Percentiles rank a stretch among this genome's conserved stretches.
These are phyloP conservation scores for Ciborinia camelliae DNA, from an alignment of 2,329 filamentous ascomycete species.

Conservation along the genomic window DNA sequence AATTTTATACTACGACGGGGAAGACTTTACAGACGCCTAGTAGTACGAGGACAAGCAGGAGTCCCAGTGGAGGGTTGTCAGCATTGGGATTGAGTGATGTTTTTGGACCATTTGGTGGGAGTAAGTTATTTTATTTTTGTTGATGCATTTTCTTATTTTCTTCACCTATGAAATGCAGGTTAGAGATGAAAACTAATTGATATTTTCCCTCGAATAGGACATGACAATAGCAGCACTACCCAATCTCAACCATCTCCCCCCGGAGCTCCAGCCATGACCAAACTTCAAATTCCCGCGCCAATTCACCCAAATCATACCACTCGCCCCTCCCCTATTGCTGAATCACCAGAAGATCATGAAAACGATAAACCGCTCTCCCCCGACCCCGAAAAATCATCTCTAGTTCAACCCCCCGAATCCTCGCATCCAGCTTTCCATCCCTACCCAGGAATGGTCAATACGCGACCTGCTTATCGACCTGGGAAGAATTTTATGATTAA, in stretches of 20 bases:
- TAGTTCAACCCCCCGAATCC: conserved; percentile 3
- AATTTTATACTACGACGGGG: conserved; percentile 13
- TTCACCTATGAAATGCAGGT: not conserved
- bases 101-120: conserved; percentile 9
- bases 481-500: not conserved
- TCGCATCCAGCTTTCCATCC: conserved; percentile 12
- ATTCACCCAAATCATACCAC: not conserved
- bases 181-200: not conserved
- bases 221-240: not conserved
- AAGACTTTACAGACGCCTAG: conserved; percentile 1
- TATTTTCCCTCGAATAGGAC: not conserved
- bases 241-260: not conserved
- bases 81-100: conserved; percentile 5
- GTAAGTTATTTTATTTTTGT: not conserved
- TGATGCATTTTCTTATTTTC: not conserved
- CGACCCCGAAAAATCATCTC: conserved; percentile 13
- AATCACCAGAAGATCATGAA: conserved; percentile 4
- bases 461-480: not conserved
- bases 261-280: not conserved
- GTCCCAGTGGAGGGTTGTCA: not conserved
- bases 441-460: not conserved
- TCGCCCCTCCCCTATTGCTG: not conserved
- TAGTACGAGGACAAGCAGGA: not conserved
- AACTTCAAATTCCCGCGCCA: not conserved
- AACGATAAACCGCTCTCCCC: not conserved